phyloP scores from a whole-genome alignment of 1,284 basidiomycete genomes.

The Papiliotrema fonsecae region DNA sequence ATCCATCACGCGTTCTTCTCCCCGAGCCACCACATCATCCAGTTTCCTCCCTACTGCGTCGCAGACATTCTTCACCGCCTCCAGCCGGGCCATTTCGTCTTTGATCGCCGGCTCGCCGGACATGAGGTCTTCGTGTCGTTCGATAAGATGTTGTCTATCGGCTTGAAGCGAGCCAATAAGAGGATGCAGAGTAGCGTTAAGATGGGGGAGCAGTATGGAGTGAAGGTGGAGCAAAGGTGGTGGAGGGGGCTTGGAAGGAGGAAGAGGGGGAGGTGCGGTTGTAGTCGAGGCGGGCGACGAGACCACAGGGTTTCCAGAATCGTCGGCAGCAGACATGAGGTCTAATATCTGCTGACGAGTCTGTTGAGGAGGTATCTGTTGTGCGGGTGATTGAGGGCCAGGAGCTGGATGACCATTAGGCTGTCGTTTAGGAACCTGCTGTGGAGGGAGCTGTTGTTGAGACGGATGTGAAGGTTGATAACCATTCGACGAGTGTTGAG shows the following conservation, averaged over 20 bases:
- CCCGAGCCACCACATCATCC: conserved; percentile 58
- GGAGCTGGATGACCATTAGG: neutral
- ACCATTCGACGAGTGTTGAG: neutral
- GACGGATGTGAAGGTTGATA: neutral
- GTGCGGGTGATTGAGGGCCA: neutral
- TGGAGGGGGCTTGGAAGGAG: conserved; percentile 67
- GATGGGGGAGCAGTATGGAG: conserved; percentile 67
- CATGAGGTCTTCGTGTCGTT: conserved; percentile 75
- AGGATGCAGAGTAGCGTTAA: conserved; percentile 64
- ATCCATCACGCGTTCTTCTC: conserved; percentile 63
- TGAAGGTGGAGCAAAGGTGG: conserved; percentile 79
- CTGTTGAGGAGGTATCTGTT: neutral
- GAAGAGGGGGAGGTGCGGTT: conserved; percentile 62
- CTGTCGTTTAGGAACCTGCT: neutral
- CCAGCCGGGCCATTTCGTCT: conserved; percentile 92
- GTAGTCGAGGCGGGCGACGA: conserved; percentile 4
- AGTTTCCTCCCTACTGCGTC: conserved; percentile 66
- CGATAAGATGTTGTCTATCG: conserved; percentile 69
- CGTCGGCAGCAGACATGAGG: conserved; percentile 33
- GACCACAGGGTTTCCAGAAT: conserved; percentile 36
- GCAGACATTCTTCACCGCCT: conserved; percentile 92
- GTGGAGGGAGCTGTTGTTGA: neutral
- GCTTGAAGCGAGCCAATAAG: conserved; percentile 62
- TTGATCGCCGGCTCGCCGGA: conserved; percentile 85
- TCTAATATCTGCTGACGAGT: conserved; percentile 13